Base-by-base conservation (phyloP, 2,329 filamentous ascomycete genomes). In the Alternaria sp. region DNA sequence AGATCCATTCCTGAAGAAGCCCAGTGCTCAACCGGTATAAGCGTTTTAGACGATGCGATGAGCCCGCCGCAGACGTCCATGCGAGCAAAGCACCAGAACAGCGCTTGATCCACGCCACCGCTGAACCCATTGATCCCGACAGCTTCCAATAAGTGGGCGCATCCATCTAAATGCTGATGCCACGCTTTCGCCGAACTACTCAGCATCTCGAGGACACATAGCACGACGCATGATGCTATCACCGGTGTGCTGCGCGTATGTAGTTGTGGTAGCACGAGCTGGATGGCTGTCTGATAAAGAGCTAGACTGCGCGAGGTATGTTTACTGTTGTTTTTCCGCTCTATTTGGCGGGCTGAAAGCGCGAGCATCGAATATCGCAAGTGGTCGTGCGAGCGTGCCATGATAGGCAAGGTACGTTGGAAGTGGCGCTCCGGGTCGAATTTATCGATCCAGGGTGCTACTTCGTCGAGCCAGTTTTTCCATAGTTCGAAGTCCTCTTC, bases 81-180 rank as follows among this genome's bases (percentile, higher is more conserved):
- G 46, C 86, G 80, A 0, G 84, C 85, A 69, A 87, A 88, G 66
- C 85, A 87, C 86, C 86, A 88, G 65, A 88, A 88, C 0, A 88
- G 78, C 0, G 85, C 86, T 66, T 86, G 84, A 7, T 85, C 73
- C 18, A 87, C 70, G 0, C 86, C 86, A 3, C 84, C 83, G 6
- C 81, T 80, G 4, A 86, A 81, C 0, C 86, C 87, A 41, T 85
- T 81, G 6, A 88, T 84, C 2, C 80, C 81, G 60, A 84, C 82
- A 2, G 84, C 81, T 62, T 84, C 82, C 21, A 88, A 84, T 2
- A 88, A 72, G 2, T 84, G 82, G 1, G 86, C 85, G 64, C 86
- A 87, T 0, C 87, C 87, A 57, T 88, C 86, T 4, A 88, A 73
- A 72, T 88, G 87, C 1, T 84, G 81, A 9, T 83, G 78, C 87